phyloP scores from a whole-genome alignment of 2,329 filamentous ascomycete species.

The Zymoseptoria pseudotritici region DNA sequence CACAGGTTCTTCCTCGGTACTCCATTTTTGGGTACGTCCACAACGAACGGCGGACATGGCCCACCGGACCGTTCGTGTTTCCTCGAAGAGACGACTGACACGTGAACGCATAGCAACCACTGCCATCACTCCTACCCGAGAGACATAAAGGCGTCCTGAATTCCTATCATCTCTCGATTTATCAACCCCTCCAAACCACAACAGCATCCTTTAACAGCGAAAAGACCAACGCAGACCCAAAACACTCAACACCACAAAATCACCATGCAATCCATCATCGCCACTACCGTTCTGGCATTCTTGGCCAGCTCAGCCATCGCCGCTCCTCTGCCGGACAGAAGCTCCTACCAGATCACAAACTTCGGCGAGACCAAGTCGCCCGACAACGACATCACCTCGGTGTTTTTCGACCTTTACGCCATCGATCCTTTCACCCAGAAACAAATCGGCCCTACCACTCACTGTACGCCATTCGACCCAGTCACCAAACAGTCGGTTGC shows the following conservation, averaged over 20 bases:
- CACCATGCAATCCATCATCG: slow-evolving; percentile 12
- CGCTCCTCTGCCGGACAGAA: not conserved
- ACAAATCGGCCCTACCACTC: not conserved
- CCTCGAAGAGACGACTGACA: too few relatives aligned
- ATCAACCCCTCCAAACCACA: too few relatives aligned
- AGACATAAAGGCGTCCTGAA: too few relatives aligned
- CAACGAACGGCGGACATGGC: too few relatives aligned
- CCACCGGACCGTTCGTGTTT: too few relatives aligned
- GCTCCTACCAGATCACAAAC: slow-evolving; percentile 11
- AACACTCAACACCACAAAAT: not conserved
- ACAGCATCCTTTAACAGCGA: too few relatives aligned
- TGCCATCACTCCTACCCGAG: too few relatives aligned
- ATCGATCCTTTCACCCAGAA: slow-evolving; percentile 5
- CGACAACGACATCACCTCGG: slow-evolving; percentile 6
- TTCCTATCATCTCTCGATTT: too few relatives aligned
- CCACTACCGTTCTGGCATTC: slow-evolving; percentile 7
- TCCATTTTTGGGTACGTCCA: too few relatives aligned
- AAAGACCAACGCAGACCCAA: not conserved
- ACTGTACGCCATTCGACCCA: slow-evolving; percentile 7
- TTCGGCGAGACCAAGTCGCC: slow-evolving; percentile 6
- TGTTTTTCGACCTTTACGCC: slow-evolving; percentile 8
- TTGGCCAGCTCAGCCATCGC: slow-evolving; percentile 6
- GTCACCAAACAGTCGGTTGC: not conserved
- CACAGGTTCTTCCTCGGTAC: too few relatives aligned
- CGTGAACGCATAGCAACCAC: too few relatives aligned